Evolutionary conservation across 148 eudicot species (phyloP), one percentile per base, ranked within the genome.

Genomic region (Amaranthus hypochondriacus): DNA sequence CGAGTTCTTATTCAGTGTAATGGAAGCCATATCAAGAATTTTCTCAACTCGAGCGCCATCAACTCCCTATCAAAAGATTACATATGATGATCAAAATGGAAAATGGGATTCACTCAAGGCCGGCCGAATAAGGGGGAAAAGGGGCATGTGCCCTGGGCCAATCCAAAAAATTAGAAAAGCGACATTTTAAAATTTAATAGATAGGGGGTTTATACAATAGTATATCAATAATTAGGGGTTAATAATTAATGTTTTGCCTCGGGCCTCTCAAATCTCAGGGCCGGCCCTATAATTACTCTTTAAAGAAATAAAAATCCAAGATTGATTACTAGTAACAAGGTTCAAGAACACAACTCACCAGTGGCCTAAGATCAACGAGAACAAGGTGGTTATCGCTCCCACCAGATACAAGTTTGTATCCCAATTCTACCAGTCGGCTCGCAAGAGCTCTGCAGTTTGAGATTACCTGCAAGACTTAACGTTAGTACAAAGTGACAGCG

Each of bases 301-400:
- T 28, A 28, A 28, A 28, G 39, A 28, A 28, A 28, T 28, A 28
- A 28, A 28, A 28, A 28, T 28, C 39, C 39, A 28, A 51, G 54
- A 5, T 51, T 51, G 9, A 9, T 9, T 5, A 51, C 54, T 5
- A 9, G 7, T 39, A 58, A 58, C 7, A 18, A 42, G 61, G 21
- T 58, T 70, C 5, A 67, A 72, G 71, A 28, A 43, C 54, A 39
- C 21, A 56, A 80, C 87, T 79, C 69, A 92, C 96, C 74, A 93
- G 57, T 71, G 98, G 96, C 78, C 96, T 85, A 28, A 93, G 89
- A 80, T 93, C 96, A 75, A 86, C 92, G 64, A 93, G 98, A 75
- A 90, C 96, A 82, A 93, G 87, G 80, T 93, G 98, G 81, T 93
- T 90, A 78, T 90, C 96, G 84, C 88, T 93, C 59, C 96, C 98